A percentile compares a stretch with the other conserved stretches of the same genome.
Evolutionary conservation across 2,329 filamentous ascomycete species (phyloP).

Genomic region (Aspergillus unguis): DNA sequence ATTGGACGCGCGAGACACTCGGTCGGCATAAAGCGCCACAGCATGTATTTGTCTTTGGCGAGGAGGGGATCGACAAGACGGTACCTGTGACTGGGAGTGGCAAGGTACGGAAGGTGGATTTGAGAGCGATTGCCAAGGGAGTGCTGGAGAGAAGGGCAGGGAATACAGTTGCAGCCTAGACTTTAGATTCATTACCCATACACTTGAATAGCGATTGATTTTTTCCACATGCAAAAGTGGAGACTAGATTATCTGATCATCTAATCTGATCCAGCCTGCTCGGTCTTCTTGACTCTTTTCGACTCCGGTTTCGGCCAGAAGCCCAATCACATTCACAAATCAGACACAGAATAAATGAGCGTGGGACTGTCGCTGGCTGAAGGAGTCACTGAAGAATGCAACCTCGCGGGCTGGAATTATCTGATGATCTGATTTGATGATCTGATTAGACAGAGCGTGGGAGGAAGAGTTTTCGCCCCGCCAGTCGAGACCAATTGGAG

Average conservation of each 20-base stretch:
- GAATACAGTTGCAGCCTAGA: not conserved
- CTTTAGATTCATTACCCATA: not conserved
- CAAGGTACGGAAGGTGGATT: constrained; percentile 63
- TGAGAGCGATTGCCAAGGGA: constrained; percentile 49
- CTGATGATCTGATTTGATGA: too few species aligned
- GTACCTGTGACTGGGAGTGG: constrained; percentile 69
- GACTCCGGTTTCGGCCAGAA: too few species aligned
- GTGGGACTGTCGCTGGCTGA: too few species aligned
- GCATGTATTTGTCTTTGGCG: constrained; percentile 73
- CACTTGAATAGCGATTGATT: not conserved
- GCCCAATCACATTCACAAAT: too few species aligned
- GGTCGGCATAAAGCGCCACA: constrained; percentile 67
- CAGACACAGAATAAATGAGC: too few species aligned
- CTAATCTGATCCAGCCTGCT: constrained; percentile 25
- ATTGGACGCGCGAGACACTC: constrained; percentile 61
- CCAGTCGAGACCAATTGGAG: too few species aligned
- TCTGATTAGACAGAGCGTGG: too few species aligned
- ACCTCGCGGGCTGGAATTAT: too few species aligned
- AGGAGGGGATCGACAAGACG: constrained; percentile 50
- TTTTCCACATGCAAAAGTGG: not conserved
- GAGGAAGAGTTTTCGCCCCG: too few species aligned
- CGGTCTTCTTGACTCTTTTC: too few species aligned
- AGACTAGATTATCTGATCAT: constrained; percentile 32
- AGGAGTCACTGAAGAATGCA: too few species aligned
- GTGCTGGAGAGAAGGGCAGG: constrained; percentile 35